phyloP scores from a whole-genome alignment of 2,329 filamentous ascomycete genomes.

The Curvularia eragrostidis region DNA sequence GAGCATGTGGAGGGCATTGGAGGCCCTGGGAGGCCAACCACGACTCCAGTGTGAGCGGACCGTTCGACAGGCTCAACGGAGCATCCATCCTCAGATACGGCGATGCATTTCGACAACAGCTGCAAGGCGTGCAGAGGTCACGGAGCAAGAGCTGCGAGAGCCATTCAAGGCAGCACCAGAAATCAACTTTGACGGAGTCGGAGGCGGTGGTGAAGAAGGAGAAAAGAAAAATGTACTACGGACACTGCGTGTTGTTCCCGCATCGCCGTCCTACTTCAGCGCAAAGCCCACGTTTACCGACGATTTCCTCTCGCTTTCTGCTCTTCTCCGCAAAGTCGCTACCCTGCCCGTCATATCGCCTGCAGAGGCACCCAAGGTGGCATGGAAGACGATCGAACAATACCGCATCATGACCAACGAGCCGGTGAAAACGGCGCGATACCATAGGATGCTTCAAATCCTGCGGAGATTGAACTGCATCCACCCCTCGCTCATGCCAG shows the following conservation, averaged over 20 bases:
- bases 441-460: constrained; percentile 75
- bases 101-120: constrained; percentile 46
- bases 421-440: constrained; percentile 69
- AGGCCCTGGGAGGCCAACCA: constrained; percentile 29
- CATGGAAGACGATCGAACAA: constrained; percentile 81
- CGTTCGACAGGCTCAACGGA: constrained; percentile 29
- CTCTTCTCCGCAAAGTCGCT: constrained; percentile 73
- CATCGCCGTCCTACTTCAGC: constrained; percentile 94
- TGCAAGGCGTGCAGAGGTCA: constrained; percentile 34
- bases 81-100: constrained; percentile 26
- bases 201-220: constrained; percentile 21
- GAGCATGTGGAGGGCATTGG: constrained; percentile 36
- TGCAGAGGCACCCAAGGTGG: constrained; percentile 72
- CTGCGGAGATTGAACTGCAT: constrained; percentile 85
- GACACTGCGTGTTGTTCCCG: constrained; percentile 74
- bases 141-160: constrained; percentile 29
- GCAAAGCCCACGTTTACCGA: constrained; percentile 86
- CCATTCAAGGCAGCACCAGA: constrained; percentile 53
- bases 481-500: constrained; percentile 76
- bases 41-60: constrained; percentile 34
- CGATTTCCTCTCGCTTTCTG: constrained; percentile 74
- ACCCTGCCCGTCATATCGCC: constrained; percentile 72
- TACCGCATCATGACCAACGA: constrained; percentile 66
- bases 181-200: constrained; percentile 48
- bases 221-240: constrained; percentile 32